These are phyloP conservation scores for Cylindrotheca closterium DNA, from an alignment of 108 stramenopile species.

Conservation along the genomic window DNA sequence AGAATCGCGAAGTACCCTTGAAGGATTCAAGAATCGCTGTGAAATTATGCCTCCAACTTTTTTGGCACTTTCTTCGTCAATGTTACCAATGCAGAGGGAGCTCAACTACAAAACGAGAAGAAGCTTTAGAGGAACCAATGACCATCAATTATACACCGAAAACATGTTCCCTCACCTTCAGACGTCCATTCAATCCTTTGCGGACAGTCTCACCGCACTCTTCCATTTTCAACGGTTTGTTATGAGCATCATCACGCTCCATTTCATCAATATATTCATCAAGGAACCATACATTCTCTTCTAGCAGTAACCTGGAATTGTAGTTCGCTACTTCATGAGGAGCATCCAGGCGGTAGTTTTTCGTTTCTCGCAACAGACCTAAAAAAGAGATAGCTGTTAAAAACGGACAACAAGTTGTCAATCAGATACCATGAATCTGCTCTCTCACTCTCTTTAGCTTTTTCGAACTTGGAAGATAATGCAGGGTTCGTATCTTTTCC, in stretches of 20 bases:
- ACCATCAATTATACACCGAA: too few relatives aligned
- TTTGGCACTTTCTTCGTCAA: slow-evolving; percentile 64
- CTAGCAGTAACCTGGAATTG: slow-evolving; percentile 72
- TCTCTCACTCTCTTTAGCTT: slow-evolving; percentile 70
- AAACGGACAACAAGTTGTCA: too few relatives aligned
- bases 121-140: too few relatives aligned
- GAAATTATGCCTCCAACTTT: slow-evolving; percentile 58
- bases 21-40: slow-evolving; percentile 43
- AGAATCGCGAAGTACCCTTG: slow-evolving; percentile 50
- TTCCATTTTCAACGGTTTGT: slow-evolving; percentile 75
- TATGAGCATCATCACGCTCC: slow-evolving; percentile 69
- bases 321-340: slow-evolving; percentile 85
- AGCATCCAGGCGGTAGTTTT: slow-evolving; percentile 77
- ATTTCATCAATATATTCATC: slow-evolving; percentile 76
- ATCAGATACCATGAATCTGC: too few relatives aligned
- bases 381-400: too few relatives aligned
- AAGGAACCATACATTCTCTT: slow-evolving; percentile 83
- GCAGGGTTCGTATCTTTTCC: slow-evolving; percentile 65
- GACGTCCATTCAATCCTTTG: slow-evolving; percentile 57
- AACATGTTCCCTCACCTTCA: slow-evolving; percentile 45
- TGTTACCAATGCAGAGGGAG: slow-evolving; percentile 84
- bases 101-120: slow-evolving; percentile 38
- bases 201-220: slow-evolving; percentile 77
- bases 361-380: slow-evolving; percentile 81
- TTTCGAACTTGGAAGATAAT: slow-evolving; percentile 54